Base-by-base conservation (phyloP, 2,329 filamentous ascomycete species). In the Neofusicoccum sp. region DNA sequence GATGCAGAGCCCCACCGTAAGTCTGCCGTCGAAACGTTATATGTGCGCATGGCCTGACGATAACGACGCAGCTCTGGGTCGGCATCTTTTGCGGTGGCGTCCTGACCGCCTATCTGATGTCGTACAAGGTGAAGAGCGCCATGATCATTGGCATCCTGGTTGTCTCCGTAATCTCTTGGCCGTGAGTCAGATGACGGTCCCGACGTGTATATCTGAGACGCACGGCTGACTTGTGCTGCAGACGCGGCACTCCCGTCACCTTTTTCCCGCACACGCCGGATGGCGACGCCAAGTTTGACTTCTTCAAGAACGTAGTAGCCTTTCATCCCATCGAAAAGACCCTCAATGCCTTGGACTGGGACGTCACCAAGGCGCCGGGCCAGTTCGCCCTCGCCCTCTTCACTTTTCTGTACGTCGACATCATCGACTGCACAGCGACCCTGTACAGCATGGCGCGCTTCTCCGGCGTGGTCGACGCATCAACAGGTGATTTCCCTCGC, bases 381-480 rank as follows among this genome's bases (percentile, higher is more conserved):
- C 87, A 95, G 67, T 96, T 96, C 68, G 89, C 86, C 14, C 81
- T 95, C 54, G 91, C 91, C 0, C 84, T 96, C 59, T 87, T 96
- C 73, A 96, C 91, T 1, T 96, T 96, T 57, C 79, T 96, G n/a
- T 96, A 96, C 68, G 91, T 96, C 65, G 91, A 96, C 70, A 93
- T 96, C 63, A 86, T 96, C 57, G 91, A 96, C 75, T 89, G 87
- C 65, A 96, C 91, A 0, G 91, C 90, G 63, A 96, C 91, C 0
- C 78, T 96, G 58, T 96, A 96, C 77, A 89, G 89, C 40, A 96
- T 96, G 91, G 91, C 91, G 26, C 87, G 88, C 24, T 93, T 93
- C 71, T 89, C 88, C 66, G 86, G 89, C 36, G 86, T 91, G 47
- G 87, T 96, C 68, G 90, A 96, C 66, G 86, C 89, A 62, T 83